Conservation (phyloP, 441 rosid genomes). For the Erodium chrysanthum region DNA sequence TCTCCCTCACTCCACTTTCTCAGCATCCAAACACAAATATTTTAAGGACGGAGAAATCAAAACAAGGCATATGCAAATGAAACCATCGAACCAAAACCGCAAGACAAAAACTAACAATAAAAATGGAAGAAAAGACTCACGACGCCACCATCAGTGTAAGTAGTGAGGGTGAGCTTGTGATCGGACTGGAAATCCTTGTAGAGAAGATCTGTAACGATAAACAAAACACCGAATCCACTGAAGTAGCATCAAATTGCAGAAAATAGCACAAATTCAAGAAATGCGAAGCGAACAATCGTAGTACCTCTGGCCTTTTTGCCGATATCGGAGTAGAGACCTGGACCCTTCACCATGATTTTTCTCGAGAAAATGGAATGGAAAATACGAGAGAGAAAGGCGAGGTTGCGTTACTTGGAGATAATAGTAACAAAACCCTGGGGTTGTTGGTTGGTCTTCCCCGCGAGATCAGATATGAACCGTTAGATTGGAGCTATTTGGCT, state of each 20-base stretch:
- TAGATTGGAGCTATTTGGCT: too few relatives aligned
- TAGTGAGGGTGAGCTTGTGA: conserved; percentile 78
- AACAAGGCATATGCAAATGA: background rate
- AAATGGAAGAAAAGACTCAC: conserved; percentile 34
- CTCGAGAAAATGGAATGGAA: conserved; percentile 19
- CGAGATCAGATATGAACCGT: too few relatives aligned
- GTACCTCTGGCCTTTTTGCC: conserved; percentile 92
- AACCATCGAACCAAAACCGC: background rate
- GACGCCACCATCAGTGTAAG: conserved; percentile 65
- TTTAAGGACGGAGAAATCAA: background rate
- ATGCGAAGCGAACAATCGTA: background rate
- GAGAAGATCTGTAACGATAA: conserved; percentile 52
- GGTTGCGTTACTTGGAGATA: background rate
- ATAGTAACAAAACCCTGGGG: conserved; percentile 17
- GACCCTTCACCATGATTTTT: conserved; percentile 74
- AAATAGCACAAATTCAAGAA: background rate
- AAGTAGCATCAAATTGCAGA: background rate
- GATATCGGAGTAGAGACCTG: conserved; percentile 84
- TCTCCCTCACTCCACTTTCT: background rate
- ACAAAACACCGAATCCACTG: background rate
- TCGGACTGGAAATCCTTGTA: conserved; percentile 80
- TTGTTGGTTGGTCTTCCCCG: background rate
- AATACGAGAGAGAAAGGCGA: background rate
- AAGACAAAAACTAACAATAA: background rate
- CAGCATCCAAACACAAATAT: background rate